Percentiles rank a stretch among this genome's conserved stretches.
phyloP scores from a whole-genome alignment of 2,329 filamentous ascomycete genomes.

The Didymellaceae sp. region DNA sequence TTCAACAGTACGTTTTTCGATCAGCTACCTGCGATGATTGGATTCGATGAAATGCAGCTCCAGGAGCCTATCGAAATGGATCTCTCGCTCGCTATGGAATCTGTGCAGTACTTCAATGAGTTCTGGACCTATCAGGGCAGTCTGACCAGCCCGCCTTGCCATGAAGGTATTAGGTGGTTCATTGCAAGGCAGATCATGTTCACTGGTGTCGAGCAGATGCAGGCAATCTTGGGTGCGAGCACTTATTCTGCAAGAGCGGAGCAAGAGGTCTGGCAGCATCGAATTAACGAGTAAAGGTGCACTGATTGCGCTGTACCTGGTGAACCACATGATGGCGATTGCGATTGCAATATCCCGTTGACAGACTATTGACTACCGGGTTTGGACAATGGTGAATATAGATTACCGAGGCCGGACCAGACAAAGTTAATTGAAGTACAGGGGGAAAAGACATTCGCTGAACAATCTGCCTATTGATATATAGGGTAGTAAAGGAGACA shows the following conservation, averaged over 20 bases:
- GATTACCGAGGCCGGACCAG: no score
- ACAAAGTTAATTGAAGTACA: no score
- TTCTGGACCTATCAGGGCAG: conserved; percentile 60
- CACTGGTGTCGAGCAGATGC: conserved; percentile 57
- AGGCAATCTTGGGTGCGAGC: conserved; percentile 53
- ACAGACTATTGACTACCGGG: no score
- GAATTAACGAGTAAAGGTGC: conserved; percentile 49
- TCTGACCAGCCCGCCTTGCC: conserved; percentile 57
- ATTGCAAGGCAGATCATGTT: conserved; percentile 52
- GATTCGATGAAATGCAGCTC: conserved; percentile 46
- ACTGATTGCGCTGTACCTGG: not conserved
- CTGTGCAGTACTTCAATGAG: conserved; percentile 51
- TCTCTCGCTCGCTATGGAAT: conserved; percentile 43
- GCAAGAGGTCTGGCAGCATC: conserved; percentile 57
- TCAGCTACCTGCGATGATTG: conserved; percentile 52
- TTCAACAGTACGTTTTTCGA: conserved; percentile 49
- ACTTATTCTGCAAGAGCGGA: conserved; percentile 54
- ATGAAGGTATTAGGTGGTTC: conserved; percentile 57
- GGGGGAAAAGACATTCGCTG: no score
- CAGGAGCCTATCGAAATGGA: conserved; percentile 37
- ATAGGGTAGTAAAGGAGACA: no score
- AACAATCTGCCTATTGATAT: no score
- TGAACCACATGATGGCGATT: no score
- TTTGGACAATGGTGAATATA: no score
- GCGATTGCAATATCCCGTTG: no score